phyloP scores from a whole-genome alignment of 352 stramenopile species.

The Globisporangium radiosum region DNA sequence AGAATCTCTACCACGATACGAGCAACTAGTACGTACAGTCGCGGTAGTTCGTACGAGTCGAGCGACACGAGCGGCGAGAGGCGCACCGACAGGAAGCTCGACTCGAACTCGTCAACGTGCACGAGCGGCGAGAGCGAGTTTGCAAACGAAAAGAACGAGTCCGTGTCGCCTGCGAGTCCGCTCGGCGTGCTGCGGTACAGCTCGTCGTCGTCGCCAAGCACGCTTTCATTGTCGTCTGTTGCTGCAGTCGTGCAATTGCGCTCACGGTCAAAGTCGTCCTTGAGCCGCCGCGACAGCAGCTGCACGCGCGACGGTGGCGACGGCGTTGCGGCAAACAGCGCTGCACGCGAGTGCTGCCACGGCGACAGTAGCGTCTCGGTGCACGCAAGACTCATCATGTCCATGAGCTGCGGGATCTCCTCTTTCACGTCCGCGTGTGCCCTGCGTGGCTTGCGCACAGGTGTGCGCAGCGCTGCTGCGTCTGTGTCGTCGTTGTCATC shows the following conservation, averaged over 20 bases:
- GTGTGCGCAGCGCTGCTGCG: constrained; percentile 9
- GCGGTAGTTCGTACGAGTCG: constrained; percentile 47
- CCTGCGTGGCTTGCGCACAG: constrained; percentile 7
- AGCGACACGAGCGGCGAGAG: constrained; percentile 57
- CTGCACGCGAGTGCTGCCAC: constrained; percentile 8
- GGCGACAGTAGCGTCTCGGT: constrained; percentile 11
- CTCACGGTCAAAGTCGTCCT: constrained; percentile 29
- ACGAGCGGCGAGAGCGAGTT: constrained; percentile 70
- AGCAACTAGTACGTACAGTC: constrained; percentile 37
- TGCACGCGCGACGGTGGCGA: constrained; percentile 25
- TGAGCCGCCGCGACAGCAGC: constrained; percentile 25
- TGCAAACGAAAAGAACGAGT: constrained; percentile 78
- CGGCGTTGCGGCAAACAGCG: constrained; percentile 14
- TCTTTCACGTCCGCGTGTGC: constrained; percentile 9
- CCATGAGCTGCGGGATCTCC: constrained; percentile 12
- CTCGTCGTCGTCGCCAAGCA: constrained; percentile 16
- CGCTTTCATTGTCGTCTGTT: constrained; percentile 3
- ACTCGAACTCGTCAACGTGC: constrained; percentile 50
- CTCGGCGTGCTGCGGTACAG: constrained; percentile 34
- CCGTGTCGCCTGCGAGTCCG: constrained; percentile 38
- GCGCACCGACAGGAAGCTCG: constrained; percentile 45
- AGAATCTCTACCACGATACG: not conserved
- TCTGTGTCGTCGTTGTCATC: constrained; percentile 6
- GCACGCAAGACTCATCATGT: constrained; percentile 13
- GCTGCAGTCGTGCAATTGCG: constrained; percentile 9